Conservation (phyloP, 257 asterid species). For the Scutellaria baicalensis region DNA sequence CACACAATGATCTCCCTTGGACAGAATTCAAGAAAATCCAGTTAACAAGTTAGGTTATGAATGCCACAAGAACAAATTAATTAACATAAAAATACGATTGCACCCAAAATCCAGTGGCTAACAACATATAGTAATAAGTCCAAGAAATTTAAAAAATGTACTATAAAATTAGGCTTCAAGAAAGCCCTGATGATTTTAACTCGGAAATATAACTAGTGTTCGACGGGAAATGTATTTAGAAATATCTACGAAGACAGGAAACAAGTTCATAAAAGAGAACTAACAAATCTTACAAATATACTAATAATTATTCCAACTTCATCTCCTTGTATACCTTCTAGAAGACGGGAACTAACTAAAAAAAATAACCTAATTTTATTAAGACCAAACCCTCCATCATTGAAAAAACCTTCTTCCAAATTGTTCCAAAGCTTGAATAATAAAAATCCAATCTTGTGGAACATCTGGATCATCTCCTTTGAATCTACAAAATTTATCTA, state of each 20-base stretch:
- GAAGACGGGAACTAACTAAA: neutral
- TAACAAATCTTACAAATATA: neutral
- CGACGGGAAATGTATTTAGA: neutral
- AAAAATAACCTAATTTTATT: neutral
- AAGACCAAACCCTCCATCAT: neutral
- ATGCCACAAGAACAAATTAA: neutral
- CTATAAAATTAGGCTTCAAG: neutral
- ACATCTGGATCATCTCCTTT: neutral
- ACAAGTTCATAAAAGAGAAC: neutral
- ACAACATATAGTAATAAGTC: too few relatives aligned
- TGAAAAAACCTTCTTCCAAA: neutral
- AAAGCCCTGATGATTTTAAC: neutral
- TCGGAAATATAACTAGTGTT: neutral
- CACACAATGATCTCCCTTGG: neutral
- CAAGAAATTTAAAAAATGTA: too few relatives aligned
- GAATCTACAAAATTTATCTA: neutral
- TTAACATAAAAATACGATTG: too few relatives aligned
- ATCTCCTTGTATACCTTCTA: neutral
- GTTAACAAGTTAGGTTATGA: neutral
- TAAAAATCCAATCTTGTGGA: neutral
- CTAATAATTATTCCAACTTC: too few relatives aligned
- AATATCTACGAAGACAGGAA: neutral
- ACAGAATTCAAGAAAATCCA: neutral
- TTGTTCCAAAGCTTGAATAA: neutral
- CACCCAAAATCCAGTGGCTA: too few relatives aligned